Evolutionary conservation across 345 rosid genomes (phyloP).

Genomic region (Fremontodendron californicum): DNA sequence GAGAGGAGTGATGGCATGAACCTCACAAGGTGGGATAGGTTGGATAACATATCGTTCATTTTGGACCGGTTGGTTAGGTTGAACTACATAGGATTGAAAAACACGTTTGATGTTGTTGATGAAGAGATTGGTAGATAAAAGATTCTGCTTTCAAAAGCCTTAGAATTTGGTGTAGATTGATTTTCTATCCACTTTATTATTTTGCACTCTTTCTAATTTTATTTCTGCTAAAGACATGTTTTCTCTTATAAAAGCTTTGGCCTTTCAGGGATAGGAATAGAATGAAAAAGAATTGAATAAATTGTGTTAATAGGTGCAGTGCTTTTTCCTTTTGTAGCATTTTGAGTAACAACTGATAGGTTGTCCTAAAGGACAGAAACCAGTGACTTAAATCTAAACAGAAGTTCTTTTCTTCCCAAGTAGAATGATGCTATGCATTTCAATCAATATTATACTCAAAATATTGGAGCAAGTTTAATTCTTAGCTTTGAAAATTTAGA

Average conservation of each 20-base stretch:
- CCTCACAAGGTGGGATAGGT: background rate
- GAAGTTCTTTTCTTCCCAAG: background rate
- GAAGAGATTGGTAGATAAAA: background rate
- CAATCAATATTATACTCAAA: background rate
- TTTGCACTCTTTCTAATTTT: background rate
- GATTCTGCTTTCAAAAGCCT: background rate
- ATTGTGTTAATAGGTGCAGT: background rate
- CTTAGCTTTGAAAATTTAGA: background rate
- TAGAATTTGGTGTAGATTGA: background rate
- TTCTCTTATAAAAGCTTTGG: background rate
- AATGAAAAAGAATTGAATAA: background rate
- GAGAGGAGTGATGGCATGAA: background rate
- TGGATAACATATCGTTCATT: too few relatives aligned
- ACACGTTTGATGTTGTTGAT: background rate
- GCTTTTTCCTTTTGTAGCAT: background rate
- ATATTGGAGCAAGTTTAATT: background rate
- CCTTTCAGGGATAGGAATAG: background rate
- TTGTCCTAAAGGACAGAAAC: background rate
- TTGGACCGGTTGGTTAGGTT: background rate
- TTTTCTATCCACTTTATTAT: background rate
- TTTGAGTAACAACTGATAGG: background rate
- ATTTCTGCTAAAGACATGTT: background rate
- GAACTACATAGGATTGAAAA: background rate
- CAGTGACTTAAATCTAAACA: background rate
- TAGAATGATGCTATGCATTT: background rate